phyloP scores from a whole-genome alignment of 176 grass and related monocot species.

The Rhipidocladum racemiflorum region DNA sequence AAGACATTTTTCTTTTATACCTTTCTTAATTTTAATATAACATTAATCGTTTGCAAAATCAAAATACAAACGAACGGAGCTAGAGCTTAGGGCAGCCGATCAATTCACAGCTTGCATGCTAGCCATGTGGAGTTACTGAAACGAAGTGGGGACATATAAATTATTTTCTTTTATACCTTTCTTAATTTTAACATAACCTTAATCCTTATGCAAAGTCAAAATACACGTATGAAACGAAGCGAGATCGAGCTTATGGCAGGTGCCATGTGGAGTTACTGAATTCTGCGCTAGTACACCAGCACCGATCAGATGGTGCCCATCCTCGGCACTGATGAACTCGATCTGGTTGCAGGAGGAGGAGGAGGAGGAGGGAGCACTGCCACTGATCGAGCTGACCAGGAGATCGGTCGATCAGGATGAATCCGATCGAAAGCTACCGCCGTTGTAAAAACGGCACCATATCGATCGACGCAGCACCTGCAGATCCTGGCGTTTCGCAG shows the following conservation, averaged over 20 bases:
- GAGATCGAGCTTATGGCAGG: too few species aligned
- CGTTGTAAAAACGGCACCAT: background rate
- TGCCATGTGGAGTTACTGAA: background rate
- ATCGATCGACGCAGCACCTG: background rate
- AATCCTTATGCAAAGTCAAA: too few species aligned
- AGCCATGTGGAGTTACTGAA: background rate
- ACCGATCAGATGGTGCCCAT: background rate
- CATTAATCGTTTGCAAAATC: too few species aligned
- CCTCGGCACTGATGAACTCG: background rate
- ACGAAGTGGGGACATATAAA: too few species aligned
- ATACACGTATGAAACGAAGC: too few species aligned
- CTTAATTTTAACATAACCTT: too few species aligned
- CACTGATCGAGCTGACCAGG: conserved; percentile 32
- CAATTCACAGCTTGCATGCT: too few species aligned
- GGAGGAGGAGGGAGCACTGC: background rate
- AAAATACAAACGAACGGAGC: too few species aligned
- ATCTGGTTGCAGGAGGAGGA: background rate
- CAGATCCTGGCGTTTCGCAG: background rate
- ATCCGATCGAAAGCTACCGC: background rate
- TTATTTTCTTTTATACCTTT: too few species aligned
- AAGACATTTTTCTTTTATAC: too few species aligned
- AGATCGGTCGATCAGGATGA: background rate
- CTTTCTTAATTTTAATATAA: too few species aligned
- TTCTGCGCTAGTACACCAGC: background rate
- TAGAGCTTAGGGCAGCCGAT: too few species aligned